Conservation (phyloP, 2,329 filamentous ascomycete species). For the Colletotrichum falcatum region DNA sequence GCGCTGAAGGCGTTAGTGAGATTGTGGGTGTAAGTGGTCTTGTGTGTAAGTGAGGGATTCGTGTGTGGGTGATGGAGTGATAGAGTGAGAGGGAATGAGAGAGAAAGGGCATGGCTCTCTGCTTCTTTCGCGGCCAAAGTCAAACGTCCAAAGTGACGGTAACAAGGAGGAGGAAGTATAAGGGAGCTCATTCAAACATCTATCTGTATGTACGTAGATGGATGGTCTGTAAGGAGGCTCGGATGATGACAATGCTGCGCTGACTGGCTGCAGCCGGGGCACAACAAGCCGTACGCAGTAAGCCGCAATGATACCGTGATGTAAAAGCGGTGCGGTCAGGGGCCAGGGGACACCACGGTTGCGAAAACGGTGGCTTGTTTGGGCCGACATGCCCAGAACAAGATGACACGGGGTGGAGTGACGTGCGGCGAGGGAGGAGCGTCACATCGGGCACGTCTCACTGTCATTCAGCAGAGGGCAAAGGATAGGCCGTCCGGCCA, state of each 20-base stretch:
- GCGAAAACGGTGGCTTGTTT: background rate
- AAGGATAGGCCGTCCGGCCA: conserved; percentile 27
- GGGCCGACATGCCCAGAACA: background rate
- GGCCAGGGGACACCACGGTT: conserved; percentile 9
- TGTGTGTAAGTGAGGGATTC: background rate
- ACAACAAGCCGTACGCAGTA: conserved; percentile 28
- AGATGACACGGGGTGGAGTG: conserved; percentile 8
- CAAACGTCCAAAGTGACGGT: no score
- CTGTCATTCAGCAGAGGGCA: conserved; percentile 6
- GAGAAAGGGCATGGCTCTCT: background rate
- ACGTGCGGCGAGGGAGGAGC: conserved; percentile 25
- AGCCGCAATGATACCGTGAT: conserved; percentile 33
- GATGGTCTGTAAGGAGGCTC: background rate
- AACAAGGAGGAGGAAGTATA: background rate
- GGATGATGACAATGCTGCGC: background rate
- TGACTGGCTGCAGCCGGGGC: conserved; percentile 25
- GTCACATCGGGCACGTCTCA: conserved; percentile 36
- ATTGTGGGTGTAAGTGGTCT: background rate
- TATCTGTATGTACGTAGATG: background rate
- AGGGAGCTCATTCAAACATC: no score
- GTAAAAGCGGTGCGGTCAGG: conserved; percentile 13
- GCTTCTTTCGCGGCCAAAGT: background rate
- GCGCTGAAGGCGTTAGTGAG: conserved; percentile 7
- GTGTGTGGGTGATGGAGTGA: background rate
- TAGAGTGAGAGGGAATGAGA: background rate